Percentiles rank a stretch among this genome's conserved stretches.
These are phyloP conservation scores for Wickerhamiella sergipiensis DNA, from an alignment of 805 yeast genomes.

Conservation along the genomic window DNA sequence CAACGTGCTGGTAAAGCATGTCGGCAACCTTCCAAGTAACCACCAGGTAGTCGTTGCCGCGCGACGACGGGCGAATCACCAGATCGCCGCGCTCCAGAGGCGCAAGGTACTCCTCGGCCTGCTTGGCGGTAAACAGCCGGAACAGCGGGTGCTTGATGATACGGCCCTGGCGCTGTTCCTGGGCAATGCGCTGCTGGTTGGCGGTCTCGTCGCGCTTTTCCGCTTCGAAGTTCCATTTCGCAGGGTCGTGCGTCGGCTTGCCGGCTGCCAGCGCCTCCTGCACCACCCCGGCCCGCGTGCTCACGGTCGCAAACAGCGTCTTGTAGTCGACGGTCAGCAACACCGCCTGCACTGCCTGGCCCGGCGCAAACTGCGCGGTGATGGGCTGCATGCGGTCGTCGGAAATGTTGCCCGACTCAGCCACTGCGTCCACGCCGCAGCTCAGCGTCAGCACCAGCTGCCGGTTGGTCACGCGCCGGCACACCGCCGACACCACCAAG, in stretches of 20 bases:
- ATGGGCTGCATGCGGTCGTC: slow-evolving; percentile 21
- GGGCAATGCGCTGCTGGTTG: slow-evolving; percentile 54
- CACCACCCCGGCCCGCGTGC: slow-evolving; percentile 55
- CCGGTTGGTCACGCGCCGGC: slow-evolving; percentile 45
- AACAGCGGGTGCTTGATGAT: slow-evolving; percentile 85
- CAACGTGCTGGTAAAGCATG: slow-evolving; percentile 80
- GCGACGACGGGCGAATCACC: slow-evolving; percentile 88
- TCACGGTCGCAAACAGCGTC: slow-evolving; percentile 59
- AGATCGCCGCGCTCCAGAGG: slow-evolving; percentile 81
- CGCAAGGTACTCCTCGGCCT: slow-evolving; percentile 89
- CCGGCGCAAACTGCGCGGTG: slow-evolving; percentile 25
- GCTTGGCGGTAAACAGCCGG: slow-evolving; percentile 65
- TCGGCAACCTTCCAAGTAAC: slow-evolving; percentile 95
- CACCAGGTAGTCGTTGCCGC: slow-evolving; percentile 76
- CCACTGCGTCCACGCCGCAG: slow-evolving; percentile 48
- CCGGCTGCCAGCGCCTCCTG: slow-evolving; percentile 33
- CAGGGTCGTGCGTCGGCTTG: slow-evolving; percentile 34
- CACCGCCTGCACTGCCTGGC: slow-evolving; percentile 81
- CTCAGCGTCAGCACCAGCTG: slow-evolving; percentile 36
- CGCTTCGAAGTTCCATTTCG: slow-evolving; percentile 62
- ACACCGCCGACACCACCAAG: slow-evolving; percentile 58
- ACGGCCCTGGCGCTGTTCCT: slow-evolving; percentile 56
- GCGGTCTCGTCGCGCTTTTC: slow-evolving; percentile 51
- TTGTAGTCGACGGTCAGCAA: slow-evolving; percentile 58
- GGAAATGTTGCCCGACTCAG: slow-evolving; percentile 25